Conservation (phyloP, 805 yeast species). For the Ogataea haglerorum region DNA sequence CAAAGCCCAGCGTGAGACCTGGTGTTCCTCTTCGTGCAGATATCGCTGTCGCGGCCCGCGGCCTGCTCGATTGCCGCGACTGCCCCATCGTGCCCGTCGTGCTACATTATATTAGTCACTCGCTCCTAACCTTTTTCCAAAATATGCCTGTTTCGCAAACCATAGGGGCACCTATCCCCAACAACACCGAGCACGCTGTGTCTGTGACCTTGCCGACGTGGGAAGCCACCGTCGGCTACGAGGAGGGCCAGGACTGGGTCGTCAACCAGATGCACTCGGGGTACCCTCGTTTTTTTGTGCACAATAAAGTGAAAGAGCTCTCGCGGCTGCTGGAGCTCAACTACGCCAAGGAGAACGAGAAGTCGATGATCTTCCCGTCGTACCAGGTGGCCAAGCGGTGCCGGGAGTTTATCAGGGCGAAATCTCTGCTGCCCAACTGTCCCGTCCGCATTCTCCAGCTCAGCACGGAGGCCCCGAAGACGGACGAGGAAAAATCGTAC, state of each 20-base stretch:
- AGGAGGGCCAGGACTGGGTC: constrained; percentile 83
- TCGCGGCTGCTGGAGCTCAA: constrained; percentile 52
- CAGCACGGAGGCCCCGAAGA: constrained; percentile 64
- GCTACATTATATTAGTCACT: not conserved
- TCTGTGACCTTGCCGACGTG: constrained; percentile 94
- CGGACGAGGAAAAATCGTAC: constrained; percentile 54
- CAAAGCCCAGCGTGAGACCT: too few species aligned
- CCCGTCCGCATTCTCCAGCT: constrained; percentile 66
- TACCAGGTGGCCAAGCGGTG: constrained; percentile 80
- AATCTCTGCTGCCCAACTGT: constrained; percentile 34
- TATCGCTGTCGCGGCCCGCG: not conserved
- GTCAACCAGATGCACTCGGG: constrained; percentile 76
- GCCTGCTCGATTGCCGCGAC: not conserved
- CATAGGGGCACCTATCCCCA: constrained; percentile 85
- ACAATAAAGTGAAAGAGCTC: constrained; percentile 56
- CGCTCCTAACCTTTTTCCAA: constrained; percentile 9
- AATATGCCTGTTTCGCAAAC: constrained; percentile 33
- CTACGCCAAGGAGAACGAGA: constrained; percentile 80
- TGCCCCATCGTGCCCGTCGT: too few species aligned
- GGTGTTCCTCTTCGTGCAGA: too few species aligned
- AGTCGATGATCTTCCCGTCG: constrained; percentile 71
- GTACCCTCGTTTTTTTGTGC: constrained; percentile 83
- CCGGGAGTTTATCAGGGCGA: constrained; percentile 65
- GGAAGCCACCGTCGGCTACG: constrained; percentile 90
- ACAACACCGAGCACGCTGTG: constrained; percentile 87